Conservation (phyloP, 345 rosid genomes). For the Mercurialis annua region DNA sequence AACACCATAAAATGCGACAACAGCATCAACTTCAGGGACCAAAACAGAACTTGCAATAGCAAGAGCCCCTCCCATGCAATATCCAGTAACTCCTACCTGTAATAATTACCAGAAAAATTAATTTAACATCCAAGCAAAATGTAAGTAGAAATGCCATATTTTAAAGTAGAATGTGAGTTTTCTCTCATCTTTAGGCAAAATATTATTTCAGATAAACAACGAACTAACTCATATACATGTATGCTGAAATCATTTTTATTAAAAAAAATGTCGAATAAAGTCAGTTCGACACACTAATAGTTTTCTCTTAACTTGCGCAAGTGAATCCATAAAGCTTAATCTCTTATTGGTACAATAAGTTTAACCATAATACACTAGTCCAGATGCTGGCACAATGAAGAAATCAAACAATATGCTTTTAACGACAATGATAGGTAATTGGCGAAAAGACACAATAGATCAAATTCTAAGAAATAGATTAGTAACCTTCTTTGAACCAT, state of each 20-base stretch:
- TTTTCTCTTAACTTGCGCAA: background rate
- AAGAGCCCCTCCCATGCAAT: constrained; percentile 94
- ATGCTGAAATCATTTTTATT: no score
- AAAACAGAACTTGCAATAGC: constrained; percentile 89
- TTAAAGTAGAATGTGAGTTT: background rate
- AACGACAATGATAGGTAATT: background rate
- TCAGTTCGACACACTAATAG: background rate
- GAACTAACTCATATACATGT: background rate
- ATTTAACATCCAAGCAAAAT: background rate
- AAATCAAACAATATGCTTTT: background rate
- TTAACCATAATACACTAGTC: background rate
- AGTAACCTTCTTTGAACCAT: constrained; percentile 81
- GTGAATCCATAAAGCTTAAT: background rate
- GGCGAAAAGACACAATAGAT: background rate
- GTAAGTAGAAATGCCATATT: background rate
- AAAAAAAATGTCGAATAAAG: no score
- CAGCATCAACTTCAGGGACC: constrained; percentile 83
- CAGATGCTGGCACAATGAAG: background rate
- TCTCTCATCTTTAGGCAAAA: background rate
- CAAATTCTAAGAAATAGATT: background rate
- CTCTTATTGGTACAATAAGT: background rate
- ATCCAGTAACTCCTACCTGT: constrained; percentile 94
- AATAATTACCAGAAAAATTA: background rate
- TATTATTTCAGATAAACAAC: background rate
- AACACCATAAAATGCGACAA: constrained; percentile 80